Conservation (phyloP, 73 alveolate genomes). For the Paramecium pentaurelia region DNA sequence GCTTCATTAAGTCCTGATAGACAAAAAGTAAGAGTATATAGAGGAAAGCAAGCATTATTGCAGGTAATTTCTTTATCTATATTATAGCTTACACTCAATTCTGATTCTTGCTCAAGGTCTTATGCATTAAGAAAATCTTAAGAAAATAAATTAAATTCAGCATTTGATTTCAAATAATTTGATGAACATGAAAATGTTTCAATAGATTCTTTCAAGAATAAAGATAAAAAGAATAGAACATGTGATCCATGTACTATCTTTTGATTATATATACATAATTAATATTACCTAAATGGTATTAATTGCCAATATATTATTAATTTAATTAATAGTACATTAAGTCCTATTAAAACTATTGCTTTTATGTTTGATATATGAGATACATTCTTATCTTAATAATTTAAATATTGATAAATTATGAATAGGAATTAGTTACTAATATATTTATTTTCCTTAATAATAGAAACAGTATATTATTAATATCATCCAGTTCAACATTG, state of each 20-base stretch:
- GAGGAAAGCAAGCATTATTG: not conserved
- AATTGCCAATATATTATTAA: not conserved
- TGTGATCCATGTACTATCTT: slow-evolving; percentile 26
- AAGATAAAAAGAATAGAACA: slow-evolving; percentile 11
- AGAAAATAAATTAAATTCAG: not conserved
- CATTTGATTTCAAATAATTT: slow-evolving; percentile 3
- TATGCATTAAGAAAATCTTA: not conserved
- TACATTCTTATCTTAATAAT: not conserved
- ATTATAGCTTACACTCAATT: not conserved
- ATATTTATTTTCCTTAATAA: not conserved
- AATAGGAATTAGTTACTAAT: not conserved
- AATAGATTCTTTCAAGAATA: not conserved
- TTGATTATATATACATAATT: not conserved
- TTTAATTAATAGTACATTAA: no score
- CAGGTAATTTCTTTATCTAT: not conserved
- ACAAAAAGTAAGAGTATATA: not conserved
- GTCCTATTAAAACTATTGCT: not conserved
- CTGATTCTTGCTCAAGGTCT: not conserved
- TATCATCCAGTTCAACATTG: not conserved
- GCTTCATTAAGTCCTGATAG: not conserved
- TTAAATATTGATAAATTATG: not conserved
- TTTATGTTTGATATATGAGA: not conserved
- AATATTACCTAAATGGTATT: not conserved
- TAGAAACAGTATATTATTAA: not conserved
- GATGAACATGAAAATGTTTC: slow-evolving; percentile 32